Base-by-base conservation (phyloP, 2,329 filamentous ascomycete genomes). In the Cadophora luteo-olivacea region DNA sequence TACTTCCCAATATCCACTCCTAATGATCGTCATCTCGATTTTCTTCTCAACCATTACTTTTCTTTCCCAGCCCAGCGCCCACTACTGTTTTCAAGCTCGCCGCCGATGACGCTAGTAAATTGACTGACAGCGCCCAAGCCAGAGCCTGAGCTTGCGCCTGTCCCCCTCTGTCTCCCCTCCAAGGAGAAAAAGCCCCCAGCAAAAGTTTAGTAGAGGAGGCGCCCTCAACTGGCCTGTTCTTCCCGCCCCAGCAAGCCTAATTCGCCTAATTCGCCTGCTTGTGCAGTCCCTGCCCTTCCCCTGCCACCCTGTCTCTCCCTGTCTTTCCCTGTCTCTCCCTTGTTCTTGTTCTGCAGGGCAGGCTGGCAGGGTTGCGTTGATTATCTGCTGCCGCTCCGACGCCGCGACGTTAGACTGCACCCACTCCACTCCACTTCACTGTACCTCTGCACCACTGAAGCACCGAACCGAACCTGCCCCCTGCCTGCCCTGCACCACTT, bases 101-200 rank as follows among this genome's bases (percentile, higher is more conserved):
- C 58, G 32, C 36, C 58, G 22, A 25, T 41, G 55, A 45, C 38
- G 55, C 55, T 60, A 60, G 55, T 25, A 25, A 36, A 22, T 49
- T 62, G 25, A 62, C 29, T 65, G 66, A 68, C 66, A 65, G 66
- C 62, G 49, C 63, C 66, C 62, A 54, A 61, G 41, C 66, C 38
- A 19, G 22, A n/a, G 36, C 29, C 29, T 11, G 29, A 52, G 49
- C 8, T 29, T n/a, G 55, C 5, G 4, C 14, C 41, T 45, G 5
- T 19, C 16, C 5, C 41, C 14, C 4, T 29, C 29, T 36, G 24
- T 36, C 33, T 36, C 33, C 36, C 36, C 8, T 38, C 36, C 36
- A 41, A 32, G 19, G 25, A 41, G 6, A 58, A 45, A 19, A 24
- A 41, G 7, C 32, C 32, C 38, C 38, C 41, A 45, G 41, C 41